Percentiles rank a stretch among this genome's conserved stretches.
phyloP scores from a whole-genome alignment of 768 basidiomycete species.

The Pleurotus tuoliensis region DNA sequence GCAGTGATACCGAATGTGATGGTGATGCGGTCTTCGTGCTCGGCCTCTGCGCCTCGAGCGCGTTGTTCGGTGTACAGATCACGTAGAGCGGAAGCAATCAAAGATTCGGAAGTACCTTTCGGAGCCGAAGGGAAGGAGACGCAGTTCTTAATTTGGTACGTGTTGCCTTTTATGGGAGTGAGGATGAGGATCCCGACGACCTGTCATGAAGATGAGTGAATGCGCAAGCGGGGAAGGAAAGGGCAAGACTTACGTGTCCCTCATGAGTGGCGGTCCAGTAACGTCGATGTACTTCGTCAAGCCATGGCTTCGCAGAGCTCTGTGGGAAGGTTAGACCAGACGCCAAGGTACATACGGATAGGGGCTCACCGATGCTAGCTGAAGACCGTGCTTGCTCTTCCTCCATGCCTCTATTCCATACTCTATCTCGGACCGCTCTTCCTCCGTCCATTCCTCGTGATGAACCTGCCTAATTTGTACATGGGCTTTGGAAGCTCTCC shows the following conservation, averaged over 20 bases:
- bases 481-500: conserved; percentile 50
- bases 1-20: conserved; percentile 51
- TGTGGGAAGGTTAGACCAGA: conserved; percentile 10
- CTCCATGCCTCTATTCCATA: conserved; percentile 57
- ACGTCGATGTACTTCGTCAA: conserved; percentile 49
- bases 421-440: conserved; percentile 45
- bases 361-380: conserved; percentile 44
- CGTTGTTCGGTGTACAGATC: conserved; percentile 25
- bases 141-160: conserved; percentile 56
- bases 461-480: conserved; percentile 45
- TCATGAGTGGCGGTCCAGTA: conserved; percentile 52
- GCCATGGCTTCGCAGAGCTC: conserved; percentile 49
- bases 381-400: conserved; percentile 46
- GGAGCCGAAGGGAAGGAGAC: conserved; percentile 50
- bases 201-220: conserved; percentile 15
- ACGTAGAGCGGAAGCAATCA: conserved; percentile 45
- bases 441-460: conserved; percentile 35
- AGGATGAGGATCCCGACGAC: conserved; percentile 48
- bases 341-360: background rate
- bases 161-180: conserved; percentile 39
- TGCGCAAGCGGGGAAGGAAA: background rate
- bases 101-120: conserved; percentile 48
- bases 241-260: conserved; percentile 17
- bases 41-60: conserved; percentile 15
- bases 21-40: conserved; percentile 15